phyloP scores from a whole-genome alignment of 768 basidiomycete species.

The Podaxis pistillaris region DNA sequence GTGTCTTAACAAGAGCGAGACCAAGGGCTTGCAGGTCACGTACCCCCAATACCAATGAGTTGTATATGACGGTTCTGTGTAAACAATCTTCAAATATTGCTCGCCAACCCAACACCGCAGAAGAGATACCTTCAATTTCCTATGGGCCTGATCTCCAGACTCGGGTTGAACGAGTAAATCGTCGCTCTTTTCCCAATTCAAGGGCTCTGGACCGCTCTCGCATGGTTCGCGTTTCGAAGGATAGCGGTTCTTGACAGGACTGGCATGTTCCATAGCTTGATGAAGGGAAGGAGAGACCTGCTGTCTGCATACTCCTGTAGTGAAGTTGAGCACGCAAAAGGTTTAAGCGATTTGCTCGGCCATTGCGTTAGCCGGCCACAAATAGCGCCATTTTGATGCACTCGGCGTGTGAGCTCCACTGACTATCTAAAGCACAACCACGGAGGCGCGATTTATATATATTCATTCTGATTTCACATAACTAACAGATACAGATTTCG shows the following conservation, averaged over 20 bases:
- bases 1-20: constrained; percentile 7
- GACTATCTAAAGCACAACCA: neutral
- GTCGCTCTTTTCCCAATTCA: neutral
- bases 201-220: neutral
- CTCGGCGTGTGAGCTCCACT: neutral
- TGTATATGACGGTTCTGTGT: constrained; percentile 50
- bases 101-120: neutral
- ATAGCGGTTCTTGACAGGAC: neutral
- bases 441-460: neutral
- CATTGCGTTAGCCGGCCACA: neutral
- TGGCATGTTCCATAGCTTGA: neutral
- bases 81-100: neutral
- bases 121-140: constrained; percentile 35
- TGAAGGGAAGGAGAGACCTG: neutral
- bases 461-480: neutral
- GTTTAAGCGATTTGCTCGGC: neutral
- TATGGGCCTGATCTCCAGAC: constrained; percentile 32
- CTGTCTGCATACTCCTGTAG: neutral
- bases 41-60: constrained; percentile 51
- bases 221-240: neutral
- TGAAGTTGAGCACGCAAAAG: neutral
- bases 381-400: neutral
- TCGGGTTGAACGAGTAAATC: neutral
- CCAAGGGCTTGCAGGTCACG: neutral
- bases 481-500: neutral